These are phyloP conservation scores for Aurantiochytrium sp. DNA, from an alignment of 108 stramenopile genomes.

Conservation along the genomic window DNA sequence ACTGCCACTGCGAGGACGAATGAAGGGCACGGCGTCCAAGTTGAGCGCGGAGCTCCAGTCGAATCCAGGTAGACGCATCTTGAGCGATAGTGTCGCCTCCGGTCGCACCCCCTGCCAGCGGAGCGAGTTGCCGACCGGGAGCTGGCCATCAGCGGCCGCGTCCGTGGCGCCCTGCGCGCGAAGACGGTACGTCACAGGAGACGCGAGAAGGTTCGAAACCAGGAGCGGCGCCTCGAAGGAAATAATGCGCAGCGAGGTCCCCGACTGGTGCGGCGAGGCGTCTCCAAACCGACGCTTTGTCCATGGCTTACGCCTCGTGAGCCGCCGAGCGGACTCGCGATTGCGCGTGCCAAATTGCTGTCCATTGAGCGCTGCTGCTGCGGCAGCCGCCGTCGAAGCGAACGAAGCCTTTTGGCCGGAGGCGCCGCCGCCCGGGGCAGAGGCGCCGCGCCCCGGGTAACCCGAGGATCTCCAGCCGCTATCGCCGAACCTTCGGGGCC, in stretches of 20 bases:
- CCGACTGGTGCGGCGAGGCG: not conserved
- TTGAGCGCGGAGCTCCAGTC: conserved; percentile 11
- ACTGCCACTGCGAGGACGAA: not conserved
- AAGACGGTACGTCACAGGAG: not conserved
- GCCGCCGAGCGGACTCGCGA: not conserved
- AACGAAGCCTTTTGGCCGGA: not conserved
- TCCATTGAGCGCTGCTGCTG: not conserved
- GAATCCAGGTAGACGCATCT: not conserved
- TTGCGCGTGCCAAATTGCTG: not conserved
- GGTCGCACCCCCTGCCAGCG: conserved; percentile 18
- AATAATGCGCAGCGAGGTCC: conserved; percentile 7
- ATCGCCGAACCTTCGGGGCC: no score
- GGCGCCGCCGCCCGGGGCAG: not conserved
- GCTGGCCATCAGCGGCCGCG: not conserved
- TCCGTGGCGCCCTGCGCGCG: not conserved
- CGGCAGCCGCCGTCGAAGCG: not conserved
- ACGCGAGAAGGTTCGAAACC: not conserved
- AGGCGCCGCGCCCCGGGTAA: not conserved
- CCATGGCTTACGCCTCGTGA: not conserved
- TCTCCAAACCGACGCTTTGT: not conserved
- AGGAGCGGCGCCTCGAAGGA: not conserved
- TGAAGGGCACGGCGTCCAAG: not conserved
- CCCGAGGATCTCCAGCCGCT: not conserved
- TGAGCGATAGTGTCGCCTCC: not conserved
- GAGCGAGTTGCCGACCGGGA: not conserved